phyloP scores from a whole-genome alignment of 2,329 filamentous ascomycete genomes.

The Phialocephala sp. region DNA sequence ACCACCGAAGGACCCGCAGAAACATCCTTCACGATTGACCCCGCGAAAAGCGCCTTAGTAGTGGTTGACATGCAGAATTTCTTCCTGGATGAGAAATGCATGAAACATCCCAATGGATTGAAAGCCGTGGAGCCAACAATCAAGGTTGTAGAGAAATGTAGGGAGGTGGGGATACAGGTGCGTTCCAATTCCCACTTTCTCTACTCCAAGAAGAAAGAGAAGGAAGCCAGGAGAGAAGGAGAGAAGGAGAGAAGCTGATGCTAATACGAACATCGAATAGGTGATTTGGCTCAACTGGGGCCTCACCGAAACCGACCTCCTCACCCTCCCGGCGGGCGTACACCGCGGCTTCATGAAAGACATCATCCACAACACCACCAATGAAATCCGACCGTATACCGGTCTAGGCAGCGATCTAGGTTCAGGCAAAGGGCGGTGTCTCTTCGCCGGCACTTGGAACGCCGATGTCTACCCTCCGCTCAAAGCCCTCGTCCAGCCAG shows the following conservation, averaged over 20 bases:
- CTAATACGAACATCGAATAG: slow-evolving; percentile 26
- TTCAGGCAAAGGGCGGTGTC: slow-evolving; percentile 48
- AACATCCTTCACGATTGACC: slow-evolving; percentile 47
- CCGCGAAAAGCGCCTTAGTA: slow-evolving; percentile 52
- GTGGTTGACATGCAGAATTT: slow-evolving; percentile 61
- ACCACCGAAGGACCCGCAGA: slow-evolving; percentile 40
- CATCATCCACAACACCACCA: slow-evolving; percentile 38
- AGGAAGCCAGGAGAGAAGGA: background rate
- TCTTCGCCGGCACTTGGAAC: slow-evolving; percentile 62
- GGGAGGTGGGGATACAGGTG: slow-evolving; percentile 55
- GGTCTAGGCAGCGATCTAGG: slow-evolving; percentile 57
- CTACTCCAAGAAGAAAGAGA: background rate
- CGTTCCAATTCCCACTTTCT: background rate
- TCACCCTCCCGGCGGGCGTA: slow-evolving; percentile 55
- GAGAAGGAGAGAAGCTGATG: background rate
- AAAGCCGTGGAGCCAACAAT: slow-evolving; percentile 49
- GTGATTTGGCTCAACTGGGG: slow-evolving; percentile 64
- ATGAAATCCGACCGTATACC: slow-evolving; percentile 28
- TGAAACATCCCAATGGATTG: slow-evolving; percentile 48
- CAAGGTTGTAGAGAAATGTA: slow-evolving; percentile 51
- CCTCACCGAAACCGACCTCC: slow-evolving; percentile 56
- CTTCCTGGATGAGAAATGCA: slow-evolving; percentile 53
- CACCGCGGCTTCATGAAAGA: slow-evolving; percentile 54
- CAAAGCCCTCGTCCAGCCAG: slow-evolving; percentile 45
- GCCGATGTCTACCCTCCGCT: slow-evolving; percentile 56